These are phyloP conservation scores for Solanum chiquidenum DNA, from an alignment of 257 asterid genomes.

Conservation along the genomic window DNA sequence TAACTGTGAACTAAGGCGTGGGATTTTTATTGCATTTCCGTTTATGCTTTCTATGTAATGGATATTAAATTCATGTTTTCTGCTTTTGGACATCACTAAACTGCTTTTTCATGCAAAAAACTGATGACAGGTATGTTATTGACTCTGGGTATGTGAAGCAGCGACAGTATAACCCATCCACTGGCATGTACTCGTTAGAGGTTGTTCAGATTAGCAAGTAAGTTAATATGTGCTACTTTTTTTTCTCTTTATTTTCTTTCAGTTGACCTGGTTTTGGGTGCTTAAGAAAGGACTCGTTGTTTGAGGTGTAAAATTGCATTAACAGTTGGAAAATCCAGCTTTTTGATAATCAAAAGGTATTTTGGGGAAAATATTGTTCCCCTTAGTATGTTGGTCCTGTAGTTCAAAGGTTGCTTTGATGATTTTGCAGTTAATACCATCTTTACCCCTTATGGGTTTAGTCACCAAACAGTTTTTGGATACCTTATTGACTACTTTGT, in stretches of 20 bases:
- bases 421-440: background rate
- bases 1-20: background rate
- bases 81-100: background rate
- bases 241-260: background rate
- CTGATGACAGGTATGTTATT: conserved; percentile 60
- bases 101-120: background rate
- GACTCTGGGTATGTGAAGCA: conserved; percentile 97
- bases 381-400: background rate
- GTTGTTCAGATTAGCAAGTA: conserved; percentile 96
- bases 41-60: background rate
- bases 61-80: background rate
- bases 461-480: background rate
- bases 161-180: conserved; percentile 87
- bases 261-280: background rate
- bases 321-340: background rate
- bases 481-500: background rate
- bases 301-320: background rate
- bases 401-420: background rate
- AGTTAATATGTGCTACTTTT: conserved; percentile 5
- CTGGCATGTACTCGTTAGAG: conserved; percentile 96
- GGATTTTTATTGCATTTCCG: background rate
- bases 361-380: background rate
- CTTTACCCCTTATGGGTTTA: background rate
- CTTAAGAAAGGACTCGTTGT: background rate
- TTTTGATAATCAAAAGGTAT: background rate